Evolutionary conservation across 805 yeast species (phyloP), one percentile per base, ranked within the genome.

Genomic region (Starmerella powellii): DNA sequence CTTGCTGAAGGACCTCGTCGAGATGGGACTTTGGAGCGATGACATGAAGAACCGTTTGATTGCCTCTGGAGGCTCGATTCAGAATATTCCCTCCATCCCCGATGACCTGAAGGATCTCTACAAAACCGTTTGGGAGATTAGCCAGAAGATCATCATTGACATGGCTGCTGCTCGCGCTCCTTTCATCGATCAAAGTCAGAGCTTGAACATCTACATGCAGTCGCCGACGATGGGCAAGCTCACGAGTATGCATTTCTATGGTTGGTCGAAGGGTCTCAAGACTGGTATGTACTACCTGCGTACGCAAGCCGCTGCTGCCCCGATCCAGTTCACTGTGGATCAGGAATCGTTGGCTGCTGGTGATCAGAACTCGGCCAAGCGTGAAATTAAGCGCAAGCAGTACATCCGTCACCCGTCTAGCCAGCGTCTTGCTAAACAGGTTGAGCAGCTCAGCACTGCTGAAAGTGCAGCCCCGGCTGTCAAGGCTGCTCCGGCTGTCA

Each of bases 271-370:
- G 69, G 98, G 98, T 47, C 73, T 91, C 61, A 91, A 91, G 73
- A 91, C 98, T 4, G 98, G 98, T 58, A 88, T 91, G 93, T 91
- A 91, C 71, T 91, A 91, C 65, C 70, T 91, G 63, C 79, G 97
- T 65, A 88, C 97, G 10, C 94, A 84, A 71, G 95, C 97, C 47
- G 98, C 98, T 17, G 75, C 95, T 33, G 82, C 94, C 39, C 96
- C 98, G 37, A 91, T 91, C 59, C 94, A 88, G 67, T 88, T 86
- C 63, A 81, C 91, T 15, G 71, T 80, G 41, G 83, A 76, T 52
- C 72, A 67, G 54, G 67, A 63, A 49, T 59, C 68, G 21, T 53
- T 66, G 33, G 48, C 49, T 6, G 18, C 35, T 23, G 48, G 33
- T 12, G 51, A 50, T 37, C 33, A 24, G 27, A 37, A 21, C 29